Evolutionary conservation across 2,329 filamentous ascomycete species (phyloP), one percentile per base, ranked within the genome.

Genomic region (Ploettnerulaceae sp.): DNA sequence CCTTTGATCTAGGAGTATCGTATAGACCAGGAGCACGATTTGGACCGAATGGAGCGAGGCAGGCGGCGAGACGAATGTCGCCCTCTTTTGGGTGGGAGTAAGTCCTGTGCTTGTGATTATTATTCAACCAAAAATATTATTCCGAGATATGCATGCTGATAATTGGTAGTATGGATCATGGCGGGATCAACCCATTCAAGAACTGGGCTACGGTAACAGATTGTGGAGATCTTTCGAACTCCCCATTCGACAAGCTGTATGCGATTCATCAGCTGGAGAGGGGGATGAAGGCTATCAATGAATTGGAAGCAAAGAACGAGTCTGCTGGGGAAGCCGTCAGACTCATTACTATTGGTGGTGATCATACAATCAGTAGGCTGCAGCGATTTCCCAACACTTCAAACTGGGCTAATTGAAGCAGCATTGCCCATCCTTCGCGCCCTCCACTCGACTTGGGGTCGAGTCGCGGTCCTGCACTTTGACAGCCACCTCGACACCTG

Each of bases 401-500:
- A 12, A n/a, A n/a, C n/a, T 9, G 17, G 14, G 21, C 38, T 49
- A 28, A 51, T 14, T 18, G 8, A 12, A 7, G 1, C 12, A 63
- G 60, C 60, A 7, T 47, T 63, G 8, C 60, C 61, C 3, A 61
- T 62, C 21, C 51, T 63, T 2, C 52, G 61, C 26, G 57, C 59
- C 12, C 51, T 62, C 7, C 52, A 63, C 32, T 53, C 54, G 17
- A 61, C 52, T n/a, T 62, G 57, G 57, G 60, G 61, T 8, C 51
- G 41, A 17, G 57, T 63, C 7, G 55, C 61, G 2, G 55, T 63
- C 6, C 48, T 63, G 0, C 61, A 63, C 40, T 62, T 63, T 40
- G 61, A 63, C 41, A 57, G 52, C 20, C 61, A 63, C 41, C 49
- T 63, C 8, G 60, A 62, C 34, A 61, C 59, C 2, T 62, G 59